Evolutionary conservation across 257 asterid species (phyloP).

Genomic region (Przewalskia tangutica): DNA sequence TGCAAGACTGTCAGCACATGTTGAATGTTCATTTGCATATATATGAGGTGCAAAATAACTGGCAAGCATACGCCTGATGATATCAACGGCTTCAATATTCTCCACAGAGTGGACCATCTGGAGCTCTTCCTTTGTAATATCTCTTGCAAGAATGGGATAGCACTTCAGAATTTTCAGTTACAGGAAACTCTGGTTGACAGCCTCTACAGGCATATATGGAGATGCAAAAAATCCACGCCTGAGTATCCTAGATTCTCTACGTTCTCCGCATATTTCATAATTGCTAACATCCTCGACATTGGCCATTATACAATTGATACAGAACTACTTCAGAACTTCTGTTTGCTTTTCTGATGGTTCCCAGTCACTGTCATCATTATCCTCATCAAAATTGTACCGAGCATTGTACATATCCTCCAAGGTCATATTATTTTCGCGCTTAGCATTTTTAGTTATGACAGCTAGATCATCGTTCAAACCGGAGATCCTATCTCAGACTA

Average conservation of each 20-base stretch:
- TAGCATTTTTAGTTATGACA: conserved; percentile 19
- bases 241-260: conserved; percentile 81
- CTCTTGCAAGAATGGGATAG: conserved; percentile 67
- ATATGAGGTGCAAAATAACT: conserved; percentile 99
- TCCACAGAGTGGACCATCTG: conserved; percentile 70
- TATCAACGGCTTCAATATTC: conserved; percentile 85
- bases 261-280: conserved; percentile 79
- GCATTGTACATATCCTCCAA: conserved; percentile 64
- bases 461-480: conserved; percentile 3
- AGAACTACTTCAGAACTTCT: conserved; percentile 68
- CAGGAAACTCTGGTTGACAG: conserved; percentile 20
- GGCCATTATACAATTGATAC: conserved; percentile 79
- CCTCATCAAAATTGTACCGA: conserved; percentile 49
- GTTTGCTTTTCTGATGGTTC: conserved; percentile 32
- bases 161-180: conserved; percentile 39
- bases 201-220: conserved; percentile 34
- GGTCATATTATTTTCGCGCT: conserved; percentile 43
- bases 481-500: conserved; percentile 11
- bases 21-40: conserved; percentile 84
- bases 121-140: conserved; percentile 78
- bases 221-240: conserved; percentile 65
- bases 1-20: conserved; percentile 91
- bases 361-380: conserved; percentile 70
- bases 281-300: conserved; percentile 42
- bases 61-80: conserved; percentile 61